Evolutionary conservation across 2,329 filamentous ascomycete species (phyloP), one percentile per base, ranked within the genome.

Genomic region (Hypoxylon sp.): DNA sequence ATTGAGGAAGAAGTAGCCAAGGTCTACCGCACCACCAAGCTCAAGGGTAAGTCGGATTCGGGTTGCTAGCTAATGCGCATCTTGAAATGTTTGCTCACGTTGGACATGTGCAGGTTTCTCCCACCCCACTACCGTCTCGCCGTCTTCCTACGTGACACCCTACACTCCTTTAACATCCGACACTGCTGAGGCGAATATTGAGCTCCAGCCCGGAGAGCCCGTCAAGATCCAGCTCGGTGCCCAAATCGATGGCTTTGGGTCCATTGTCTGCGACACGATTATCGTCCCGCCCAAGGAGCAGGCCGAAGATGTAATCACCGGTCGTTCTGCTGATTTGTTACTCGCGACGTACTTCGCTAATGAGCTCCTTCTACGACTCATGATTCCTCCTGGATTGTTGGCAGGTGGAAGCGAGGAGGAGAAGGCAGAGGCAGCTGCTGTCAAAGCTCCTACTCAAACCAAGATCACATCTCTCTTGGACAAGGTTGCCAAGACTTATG

Each of bases 151-250:
- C 83, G 91, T 99, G 81, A 99, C 96, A 62, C 96, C 96, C 56
- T 98, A 98, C 86, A 99, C 96, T 51, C 96, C 96, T 56, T 87
- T 99, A 75, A 90, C 89, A 74, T 90, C 94, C 72, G 96, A 99
- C 78, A 86, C 91, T 80, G 89, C 91, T 79, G 96, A 99, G 85
- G 93, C 95, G 69, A 88, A 87, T 64, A 86, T 88, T 53, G 89
- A 91, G 77, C 87, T 99, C 75, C 93, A 97, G 85, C 87, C 91
- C 56, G 92, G 91, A 69, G 96, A 99, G 84, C 84, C 93, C 69
- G 88, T 97, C 83, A 99, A 99, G 89, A 96, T 99, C 80, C 96
- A 99, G 84, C 89, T 99, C n/a, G 96, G 96, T 78, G 96, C 96
- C 57, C 96, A 99, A 85, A 98, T 99, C 72, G 93, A 98, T 83